These are phyloP conservation scores for Aureobasidium leucospermi DNA, from an alignment of 2,329 filamentous ascomycete species.

Conservation along the genomic window DNA sequence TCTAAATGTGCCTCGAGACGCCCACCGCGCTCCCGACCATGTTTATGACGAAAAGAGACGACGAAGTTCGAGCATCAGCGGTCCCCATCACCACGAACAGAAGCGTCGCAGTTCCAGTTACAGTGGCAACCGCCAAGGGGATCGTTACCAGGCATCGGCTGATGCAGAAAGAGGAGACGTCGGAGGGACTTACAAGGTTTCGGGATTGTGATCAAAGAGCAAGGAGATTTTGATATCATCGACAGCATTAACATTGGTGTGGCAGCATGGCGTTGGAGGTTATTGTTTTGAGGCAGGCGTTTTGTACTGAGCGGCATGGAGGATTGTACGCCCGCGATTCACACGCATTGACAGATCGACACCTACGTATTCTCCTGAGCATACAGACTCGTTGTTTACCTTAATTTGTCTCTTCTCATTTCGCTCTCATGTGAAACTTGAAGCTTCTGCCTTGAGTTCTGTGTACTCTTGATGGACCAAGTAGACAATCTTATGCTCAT, in stretches of 20 bases:
- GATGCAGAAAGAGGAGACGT: constrained; percentile 13
- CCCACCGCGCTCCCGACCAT: constrained; percentile 9
- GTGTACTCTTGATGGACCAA: too few relatives aligned
- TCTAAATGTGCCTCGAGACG: constrained; percentile 10
- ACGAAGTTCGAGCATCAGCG: not conserved
- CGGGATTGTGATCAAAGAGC: constrained; percentile 6
- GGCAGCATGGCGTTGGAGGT: constrained; percentile 1
- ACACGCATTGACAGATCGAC: not conserved
- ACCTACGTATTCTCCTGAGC: constrained; percentile 1
- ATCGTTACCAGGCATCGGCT: not conserved
- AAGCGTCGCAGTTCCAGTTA: not conserved
- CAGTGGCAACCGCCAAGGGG: not conserved
- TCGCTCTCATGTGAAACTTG: not conserved
- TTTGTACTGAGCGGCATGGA: not conserved
- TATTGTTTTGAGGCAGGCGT: constrained; percentile 7
- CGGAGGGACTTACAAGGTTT: constrained; percentile 13
- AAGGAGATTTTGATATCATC: not conserved
- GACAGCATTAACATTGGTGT: not conserved
- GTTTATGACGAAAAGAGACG: constrained; percentile 11
- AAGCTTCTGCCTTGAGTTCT: too few relatives aligned
- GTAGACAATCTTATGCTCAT: too few relatives aligned
- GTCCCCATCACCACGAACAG: not conserved
- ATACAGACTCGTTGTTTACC: not conserved
- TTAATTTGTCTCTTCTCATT: not conserved
- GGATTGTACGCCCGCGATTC: not conserved